Conservation (phyloP, 2,329 filamentous ascomycete species). For the Calonectria pteridis region DNA sequence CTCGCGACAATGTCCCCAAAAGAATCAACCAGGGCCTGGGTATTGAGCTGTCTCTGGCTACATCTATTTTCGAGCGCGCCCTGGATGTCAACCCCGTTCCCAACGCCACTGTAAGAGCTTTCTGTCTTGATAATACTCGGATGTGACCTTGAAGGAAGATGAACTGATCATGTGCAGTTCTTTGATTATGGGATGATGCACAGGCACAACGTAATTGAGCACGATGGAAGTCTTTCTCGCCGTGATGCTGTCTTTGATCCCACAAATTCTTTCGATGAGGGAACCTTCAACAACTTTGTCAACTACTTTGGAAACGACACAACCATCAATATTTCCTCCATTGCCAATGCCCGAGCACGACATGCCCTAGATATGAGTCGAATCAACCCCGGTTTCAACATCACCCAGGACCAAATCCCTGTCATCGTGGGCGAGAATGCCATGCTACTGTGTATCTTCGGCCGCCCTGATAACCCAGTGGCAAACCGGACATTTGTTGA, state of each 20-base stretch:
- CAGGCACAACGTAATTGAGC: background rate
- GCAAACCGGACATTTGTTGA: background rate
- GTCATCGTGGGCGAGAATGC: background rate
- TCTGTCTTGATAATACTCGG: background rate
- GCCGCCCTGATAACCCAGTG: background rate
- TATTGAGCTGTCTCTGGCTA: background rate
- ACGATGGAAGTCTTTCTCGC: background rate
- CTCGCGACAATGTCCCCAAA: background rate
- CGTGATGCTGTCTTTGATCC: conserved; percentile 1
- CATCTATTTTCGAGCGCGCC: background rate
- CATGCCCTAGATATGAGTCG: background rate
- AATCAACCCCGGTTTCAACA: background rate
- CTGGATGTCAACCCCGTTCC: background rate
- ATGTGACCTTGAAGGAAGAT: background rate
- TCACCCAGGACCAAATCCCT: background rate
- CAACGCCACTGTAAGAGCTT: background rate
- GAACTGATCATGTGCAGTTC: background rate
- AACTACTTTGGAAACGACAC: background rate
- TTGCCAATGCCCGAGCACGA: background rate
- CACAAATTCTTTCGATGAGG: background rate
- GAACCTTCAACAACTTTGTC: background rate
- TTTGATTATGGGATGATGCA: background rate
- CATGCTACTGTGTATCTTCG: background rate
- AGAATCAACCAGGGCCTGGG: background rate
- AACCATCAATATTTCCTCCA: background rate